phyloP scores from a whole-genome alignment of 495 filamentous ascomycete genomes.

The Pyronema domesticum region DNA sequence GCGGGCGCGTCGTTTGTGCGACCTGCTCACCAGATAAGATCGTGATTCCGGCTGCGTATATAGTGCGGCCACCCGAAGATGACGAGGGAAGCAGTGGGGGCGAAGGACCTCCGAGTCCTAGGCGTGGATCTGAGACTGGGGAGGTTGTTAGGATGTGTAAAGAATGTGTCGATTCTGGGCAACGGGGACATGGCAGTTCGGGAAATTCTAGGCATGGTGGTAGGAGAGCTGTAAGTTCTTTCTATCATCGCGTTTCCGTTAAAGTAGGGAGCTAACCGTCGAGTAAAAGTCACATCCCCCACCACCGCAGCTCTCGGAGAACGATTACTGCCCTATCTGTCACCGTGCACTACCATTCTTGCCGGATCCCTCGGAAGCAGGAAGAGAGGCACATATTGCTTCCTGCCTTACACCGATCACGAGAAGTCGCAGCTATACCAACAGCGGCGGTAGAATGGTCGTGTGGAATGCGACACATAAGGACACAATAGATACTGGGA shows the following conservation, averaged over 20 bases:
- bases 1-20: conserved; percentile 82
- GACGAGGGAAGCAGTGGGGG: neutral
- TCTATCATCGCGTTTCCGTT: neutral
- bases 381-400: conserved; percentile 58
- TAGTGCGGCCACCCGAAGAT: conserved; percentile 56
- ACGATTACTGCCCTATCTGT: conserved; percentile 85
- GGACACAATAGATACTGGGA: conserved; percentile 32
- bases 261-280: neutral
- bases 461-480: conserved; percentile 77
- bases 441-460: conserved; percentile 33
- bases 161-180: conserved; percentile 5
- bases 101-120: neutral
- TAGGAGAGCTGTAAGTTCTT: neutral
- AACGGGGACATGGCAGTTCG: neutral
- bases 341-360: conserved; percentile 54
- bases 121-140: conserved; percentile 1
- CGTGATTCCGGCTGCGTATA: conserved; percentile 80
- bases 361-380: conserved; percentile 36
- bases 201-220: neutral
- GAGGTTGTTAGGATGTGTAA: conserved; percentile 18
- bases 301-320: conserved; percentile 41
- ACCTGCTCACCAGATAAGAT: conserved; percentile 88
- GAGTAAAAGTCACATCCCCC: conserved; percentile 2
- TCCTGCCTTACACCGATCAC: conserved; percentile 45
- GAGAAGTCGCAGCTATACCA: conserved; percentile 17